phyloP scores from a whole-genome alignment of 1,139 yeast species.

The Kodamaea plutei region DNA sequence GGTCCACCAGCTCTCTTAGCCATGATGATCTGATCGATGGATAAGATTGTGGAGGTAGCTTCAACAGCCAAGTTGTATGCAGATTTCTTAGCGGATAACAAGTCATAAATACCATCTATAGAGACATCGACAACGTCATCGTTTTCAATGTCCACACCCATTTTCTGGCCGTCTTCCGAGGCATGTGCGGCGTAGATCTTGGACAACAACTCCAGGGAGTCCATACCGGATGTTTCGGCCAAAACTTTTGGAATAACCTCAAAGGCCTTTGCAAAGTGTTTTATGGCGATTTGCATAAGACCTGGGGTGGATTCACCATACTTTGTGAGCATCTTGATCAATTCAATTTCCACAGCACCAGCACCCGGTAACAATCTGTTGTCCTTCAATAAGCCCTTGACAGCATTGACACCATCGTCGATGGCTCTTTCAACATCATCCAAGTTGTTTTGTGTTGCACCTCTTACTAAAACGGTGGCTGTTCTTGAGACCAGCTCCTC shows the following conservation, averaged over 20 bases:
- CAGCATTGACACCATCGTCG: slow-evolving; percentile 92
- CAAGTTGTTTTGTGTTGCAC: slow-evolving; percentile 92
- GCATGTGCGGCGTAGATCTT: slow-evolving; percentile 85
- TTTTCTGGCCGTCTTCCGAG: slow-evolving; percentile 50
- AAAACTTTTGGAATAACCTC: slow-evolving; percentile 90
- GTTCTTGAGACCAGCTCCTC: slow-evolving; percentile 68
- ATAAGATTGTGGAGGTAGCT: slow-evolving; percentile 85
- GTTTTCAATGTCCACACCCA: slow-evolving; percentile 24
- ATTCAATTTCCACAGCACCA: slow-evolving; percentile 92
- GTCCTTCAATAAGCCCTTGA: slow-evolving; percentile 83
- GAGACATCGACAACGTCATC: slow-evolving; percentile 53
- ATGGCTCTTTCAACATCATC: slow-evolving; percentile 97
- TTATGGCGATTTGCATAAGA: slow-evolving; percentile 85
- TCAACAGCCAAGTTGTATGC: slow-evolving; percentile 95
- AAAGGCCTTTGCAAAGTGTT: slow-evolving; percentile 90
- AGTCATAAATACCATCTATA: slow-evolving; percentile 69
- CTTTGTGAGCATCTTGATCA: slow-evolving; percentile 71
- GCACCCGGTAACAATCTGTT: slow-evolving; percentile 88
- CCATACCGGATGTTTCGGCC: slow-evolving; percentile 93
- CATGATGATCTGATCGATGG: slow-evolving; percentile 89
- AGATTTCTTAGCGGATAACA: slow-evolving; percentile 73
- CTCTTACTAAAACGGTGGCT: slow-evolving; percentile 88
- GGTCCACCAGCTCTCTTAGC: slow-evolving; percentile 98
- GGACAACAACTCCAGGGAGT: slow-evolving; percentile 82
- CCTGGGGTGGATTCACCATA: slow-evolving; percentile 96